Conservation (phyloP, 1,284 basidiomycete genomes). For the Papiliotrema flavescens region DNA sequence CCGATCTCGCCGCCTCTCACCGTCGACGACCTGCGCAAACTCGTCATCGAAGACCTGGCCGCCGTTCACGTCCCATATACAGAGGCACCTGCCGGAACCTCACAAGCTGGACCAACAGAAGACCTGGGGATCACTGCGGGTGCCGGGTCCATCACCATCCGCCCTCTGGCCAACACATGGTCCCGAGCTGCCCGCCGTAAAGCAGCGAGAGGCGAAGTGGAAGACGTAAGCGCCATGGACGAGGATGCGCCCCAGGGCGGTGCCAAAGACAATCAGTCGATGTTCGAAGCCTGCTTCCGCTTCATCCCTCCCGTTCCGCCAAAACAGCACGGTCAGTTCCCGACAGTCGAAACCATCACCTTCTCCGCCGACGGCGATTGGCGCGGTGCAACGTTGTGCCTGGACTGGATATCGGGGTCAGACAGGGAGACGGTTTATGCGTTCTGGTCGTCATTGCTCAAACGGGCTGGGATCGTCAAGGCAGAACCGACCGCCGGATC, state of each 20-base stretch:
- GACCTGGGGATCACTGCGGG: constrained; percentile 22
- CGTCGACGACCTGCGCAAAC: constrained; percentile 44
- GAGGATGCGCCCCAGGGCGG: constrained; percentile 6
- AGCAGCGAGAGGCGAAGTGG: constrained; percentile 49
- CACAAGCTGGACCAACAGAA: background rate
- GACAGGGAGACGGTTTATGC: constrained; percentile 64
- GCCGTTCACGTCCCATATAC: constrained; percentile 7
- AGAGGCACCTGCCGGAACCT: background rate
- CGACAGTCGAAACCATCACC: background rate
- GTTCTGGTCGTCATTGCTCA: constrained; percentile 60
- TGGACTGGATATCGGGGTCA: constrained; percentile 63
- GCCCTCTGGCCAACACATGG: constrained; percentile 64
- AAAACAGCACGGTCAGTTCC: constrained; percentile 1
- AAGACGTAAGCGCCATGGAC: background rate
- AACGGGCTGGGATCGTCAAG: constrained; percentile 39
- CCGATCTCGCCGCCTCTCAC: constrained; percentile 37
- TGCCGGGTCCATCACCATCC: constrained; percentile 28
- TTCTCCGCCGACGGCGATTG: background rate
- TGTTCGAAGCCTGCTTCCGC: background rate
- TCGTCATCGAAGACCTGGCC: constrained; percentile 16
- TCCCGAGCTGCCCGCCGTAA: constrained; percentile 59
- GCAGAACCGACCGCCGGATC: background rate
- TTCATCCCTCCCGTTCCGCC: background rate
- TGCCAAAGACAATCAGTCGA: background rate
- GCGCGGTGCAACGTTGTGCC: constrained; percentile 43